Evolutionary conservation across 2,329 filamentous ascomycete genomes (phyloP), one percentile per base, ranked within the genome.

Genomic region (Dendrostoma leiphaemia): DNA sequence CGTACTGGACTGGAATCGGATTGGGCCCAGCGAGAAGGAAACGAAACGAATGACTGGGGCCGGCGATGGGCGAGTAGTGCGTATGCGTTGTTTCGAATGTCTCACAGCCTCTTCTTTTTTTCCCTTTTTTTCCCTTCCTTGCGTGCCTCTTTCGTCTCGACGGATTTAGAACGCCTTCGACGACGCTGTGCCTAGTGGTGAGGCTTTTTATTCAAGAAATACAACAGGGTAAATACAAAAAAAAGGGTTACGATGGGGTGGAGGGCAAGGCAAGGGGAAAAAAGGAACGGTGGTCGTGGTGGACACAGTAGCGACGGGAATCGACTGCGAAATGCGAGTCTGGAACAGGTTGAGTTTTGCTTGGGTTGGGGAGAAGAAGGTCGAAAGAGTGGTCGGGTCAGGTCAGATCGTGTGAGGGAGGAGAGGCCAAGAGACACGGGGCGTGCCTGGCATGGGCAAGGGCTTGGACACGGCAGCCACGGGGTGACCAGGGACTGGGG

Each of bases 371-470:
- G 26, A 41, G 26, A 41, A 23, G 26, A 23, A 24, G 38, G 38
- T 41, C 38, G 24, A 23, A 41, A 41, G 38, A 41, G 38, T 41
- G 38, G 38, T 41, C 38, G 24, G 38, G 38, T 41, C 19, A 32
- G 19, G 43, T 35, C n/a, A 29, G 44, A n/a, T 19, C 23, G 26
- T 47, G 54, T 50, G 46, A 50, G 54, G 50, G 54, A 57, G 46
- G 41, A 31, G 28, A 29, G 10, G 17, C 23, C 9, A 24, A 34
- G 50, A 31, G 35, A 50, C n/a, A n/a, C n/a, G n/a, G n/a, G n/a
- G n/a, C n/a, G n/a, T n/a, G n/a, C n/a, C n/a, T n/a, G n/a, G n/a
- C n/a, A n/a, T n/a, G n/a, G n/a, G n/a, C n/a, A n/a, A n/a, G n/a
- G n/a, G n/a, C n/a, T n/a, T n/a, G n/a, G n/a, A n/a, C n/a, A n/a